phyloP scores from a whole-genome alignment of 1,284 basidiomycete species.

The Amylostereum areolatum region DNA sequence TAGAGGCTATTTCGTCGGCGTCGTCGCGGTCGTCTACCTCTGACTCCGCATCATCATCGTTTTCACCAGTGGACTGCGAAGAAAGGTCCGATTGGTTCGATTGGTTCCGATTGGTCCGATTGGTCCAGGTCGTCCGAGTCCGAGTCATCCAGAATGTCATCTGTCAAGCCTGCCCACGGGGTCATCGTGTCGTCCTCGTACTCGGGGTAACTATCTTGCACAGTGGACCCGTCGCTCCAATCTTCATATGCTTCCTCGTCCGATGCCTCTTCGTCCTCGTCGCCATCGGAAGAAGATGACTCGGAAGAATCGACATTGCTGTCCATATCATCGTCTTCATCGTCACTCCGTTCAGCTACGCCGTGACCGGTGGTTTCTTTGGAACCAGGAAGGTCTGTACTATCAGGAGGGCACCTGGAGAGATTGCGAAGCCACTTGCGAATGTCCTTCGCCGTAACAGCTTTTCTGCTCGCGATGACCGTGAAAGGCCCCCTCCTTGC shows the following conservation, averaged over 20 bases:
- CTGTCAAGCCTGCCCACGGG: slow-evolving; percentile 8
- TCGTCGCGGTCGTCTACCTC: not conserved
- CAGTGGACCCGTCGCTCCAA: slow-evolving; percentile 18
- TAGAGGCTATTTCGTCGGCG: no score
- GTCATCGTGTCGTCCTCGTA: slow-evolving; percentile 16
- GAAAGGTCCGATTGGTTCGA: not conserved
- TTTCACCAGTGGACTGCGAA: not conserved
- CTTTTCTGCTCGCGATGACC: slow-evolving; percentile 2
- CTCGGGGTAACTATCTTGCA: not conserved
- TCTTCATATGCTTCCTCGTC: slow-evolving; percentile 19
- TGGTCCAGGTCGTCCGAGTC: not conserved
- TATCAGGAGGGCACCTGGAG: no score
- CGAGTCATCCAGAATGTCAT: not conserved
- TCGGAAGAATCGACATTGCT: not conserved
- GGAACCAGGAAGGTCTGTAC: no score
- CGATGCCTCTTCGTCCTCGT: slow-evolving; percentile 7
- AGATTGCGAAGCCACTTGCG: not conserved
- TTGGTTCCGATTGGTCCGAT: not conserved
- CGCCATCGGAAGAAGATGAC: not conserved
- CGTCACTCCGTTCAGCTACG: not conserved
- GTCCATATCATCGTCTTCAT: not conserved
- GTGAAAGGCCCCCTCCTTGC: slow-evolving; percentile 2
- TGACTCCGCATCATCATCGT: not conserved
- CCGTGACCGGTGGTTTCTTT: not conserved
- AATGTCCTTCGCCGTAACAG: not conserved